A percentile compares a stretch with the other conserved stretches of the same genome.
phyloP scores from a whole-genome alignment of 495 filamentous ascomycete genomes.

The Geopyxis carbonaria region DNA sequence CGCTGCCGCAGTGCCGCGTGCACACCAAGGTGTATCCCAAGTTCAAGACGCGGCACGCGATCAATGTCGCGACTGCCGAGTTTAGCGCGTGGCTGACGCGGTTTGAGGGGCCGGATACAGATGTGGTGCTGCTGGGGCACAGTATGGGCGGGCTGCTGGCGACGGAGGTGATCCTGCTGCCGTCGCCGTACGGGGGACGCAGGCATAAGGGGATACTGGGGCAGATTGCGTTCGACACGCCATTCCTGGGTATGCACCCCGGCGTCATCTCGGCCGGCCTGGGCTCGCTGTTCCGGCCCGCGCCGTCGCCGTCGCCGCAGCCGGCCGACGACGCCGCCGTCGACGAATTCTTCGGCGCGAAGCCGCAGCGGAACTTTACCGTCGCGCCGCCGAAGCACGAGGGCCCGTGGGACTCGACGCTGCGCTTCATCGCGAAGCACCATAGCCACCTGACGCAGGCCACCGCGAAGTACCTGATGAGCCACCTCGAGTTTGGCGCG shows the following conservation, averaged over 20 bases:
- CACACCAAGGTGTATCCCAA: constrained; percentile 85
- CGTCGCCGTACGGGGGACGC: constrained; percentile 19
- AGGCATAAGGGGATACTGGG: constrained; percentile 60
- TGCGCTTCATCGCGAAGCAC: constrained; percentile 64
- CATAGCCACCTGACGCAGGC: constrained; percentile 47
- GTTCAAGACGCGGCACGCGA: constrained; percentile 64
- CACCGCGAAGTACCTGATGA: constrained; percentile 54
- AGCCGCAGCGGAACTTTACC: constrained; percentile 18
- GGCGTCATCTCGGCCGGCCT: constrained; percentile 68
- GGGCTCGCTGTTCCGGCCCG: constrained; percentile 52
- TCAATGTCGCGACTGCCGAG: constrained; percentile 56
- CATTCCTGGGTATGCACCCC: constrained; percentile 77
- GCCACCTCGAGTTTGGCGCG: constrained; percentile 66
- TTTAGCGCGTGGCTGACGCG: constrained; percentile 73
- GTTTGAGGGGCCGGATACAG: constrained; percentile 55
- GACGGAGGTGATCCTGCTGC: constrained; percentile 59
- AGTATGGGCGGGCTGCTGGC: constrained; percentile 77
- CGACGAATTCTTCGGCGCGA: constrained; percentile 12
- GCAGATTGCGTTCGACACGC: constrained; percentile 68
- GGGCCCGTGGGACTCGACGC: constrained; percentile 14
- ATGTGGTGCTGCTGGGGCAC: constrained; percentile 73
- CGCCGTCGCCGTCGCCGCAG: constrained; percentile 26
- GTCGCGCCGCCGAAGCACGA: constrained; percentile 13
- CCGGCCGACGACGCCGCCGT: neutral
- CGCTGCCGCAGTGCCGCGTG: constrained; percentile 58